These are phyloP conservation scores for Rubus idaeus DNA, from an alignment of 306 rosid species.

Conservation along the genomic window DNA sequence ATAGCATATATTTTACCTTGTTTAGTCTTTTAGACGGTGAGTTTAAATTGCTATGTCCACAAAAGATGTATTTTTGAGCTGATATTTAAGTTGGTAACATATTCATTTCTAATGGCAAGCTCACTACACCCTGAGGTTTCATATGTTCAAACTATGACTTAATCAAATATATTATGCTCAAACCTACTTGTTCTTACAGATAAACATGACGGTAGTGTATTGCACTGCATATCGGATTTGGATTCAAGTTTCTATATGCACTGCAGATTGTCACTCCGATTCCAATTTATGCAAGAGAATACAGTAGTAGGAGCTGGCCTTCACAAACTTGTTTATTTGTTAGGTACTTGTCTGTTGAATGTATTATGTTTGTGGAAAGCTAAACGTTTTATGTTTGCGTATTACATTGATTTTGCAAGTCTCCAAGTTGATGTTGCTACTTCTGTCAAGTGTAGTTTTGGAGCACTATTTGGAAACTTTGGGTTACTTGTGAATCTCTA, in stretches of 20 bases:
- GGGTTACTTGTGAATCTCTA: background rate
- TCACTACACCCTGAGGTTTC: background rate
- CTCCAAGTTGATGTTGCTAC: background rate
- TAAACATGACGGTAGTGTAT: background rate
- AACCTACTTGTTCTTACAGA: background rate
- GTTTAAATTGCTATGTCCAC: background rate
- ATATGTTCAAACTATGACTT: background rate
- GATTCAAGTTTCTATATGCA: background rate
- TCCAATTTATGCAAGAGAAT: background rate
- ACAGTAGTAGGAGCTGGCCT: background rate
- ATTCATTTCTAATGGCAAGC: background rate
- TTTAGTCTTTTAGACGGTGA: background rate
- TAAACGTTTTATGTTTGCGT: background rate
- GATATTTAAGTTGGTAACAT: background rate
- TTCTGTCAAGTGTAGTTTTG: background rate
- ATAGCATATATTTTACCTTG: background rate
- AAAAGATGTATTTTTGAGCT: background rate
- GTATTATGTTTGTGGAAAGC: background rate
- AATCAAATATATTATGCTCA: background rate
- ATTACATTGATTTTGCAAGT: background rate
- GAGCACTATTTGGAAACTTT: background rate
- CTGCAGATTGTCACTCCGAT: background rate
- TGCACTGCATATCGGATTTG: background rate
- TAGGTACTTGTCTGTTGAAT: background rate
- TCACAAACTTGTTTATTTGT: background rate